phyloP scores from a whole-genome alignment of 768 basidiomycete genomes.

The Lactarius psammicola region DNA sequence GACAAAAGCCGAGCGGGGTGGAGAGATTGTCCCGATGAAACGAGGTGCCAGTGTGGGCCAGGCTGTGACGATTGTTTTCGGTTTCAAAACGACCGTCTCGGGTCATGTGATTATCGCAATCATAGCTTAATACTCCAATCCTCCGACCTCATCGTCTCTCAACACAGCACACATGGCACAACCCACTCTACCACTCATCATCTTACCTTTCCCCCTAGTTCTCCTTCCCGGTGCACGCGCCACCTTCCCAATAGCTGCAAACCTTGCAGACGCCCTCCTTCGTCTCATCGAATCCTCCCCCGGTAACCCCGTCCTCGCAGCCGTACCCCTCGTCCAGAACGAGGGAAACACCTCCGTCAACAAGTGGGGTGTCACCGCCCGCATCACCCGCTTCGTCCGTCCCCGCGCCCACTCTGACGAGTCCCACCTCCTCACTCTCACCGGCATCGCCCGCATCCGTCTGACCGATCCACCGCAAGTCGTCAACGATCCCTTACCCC shows the following conservation, averaged over 20 bases:
- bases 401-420: conserved; percentile 56
- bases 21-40: too few relatives aligned
- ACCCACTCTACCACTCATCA: conserved; percentile 57
- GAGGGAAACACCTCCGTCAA: conserved; percentile 35
- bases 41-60: too few relatives aligned
- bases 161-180: not conserved
- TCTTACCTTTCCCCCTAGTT: conserved; percentile 67
- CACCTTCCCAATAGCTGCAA: conserved; percentile 61
- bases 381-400: conserved; percentile 65
- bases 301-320: conserved; percentile 66
- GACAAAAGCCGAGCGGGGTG: too few relatives aligned
- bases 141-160: not conserved
- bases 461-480: conserved; percentile 47
- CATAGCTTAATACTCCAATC: not conserved
- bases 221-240: conserved; percentile 72
- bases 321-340: conserved; percentile 50
- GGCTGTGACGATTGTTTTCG: too few relatives aligned
- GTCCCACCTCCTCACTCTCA: conserved; percentile 67
- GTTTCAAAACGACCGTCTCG: not conserved
- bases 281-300: conserved; percentile 69
- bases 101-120: not conserved
- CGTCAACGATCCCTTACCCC: conserved; percentile 45
- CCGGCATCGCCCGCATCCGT: conserved; percentile 66
- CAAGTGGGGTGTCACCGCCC: conserved; percentile 68
- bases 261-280: conserved; percentile 63